phyloP scores from a whole-genome alignment of 2,329 filamentous ascomycete species.

The Orbilia quercus region DNA sequence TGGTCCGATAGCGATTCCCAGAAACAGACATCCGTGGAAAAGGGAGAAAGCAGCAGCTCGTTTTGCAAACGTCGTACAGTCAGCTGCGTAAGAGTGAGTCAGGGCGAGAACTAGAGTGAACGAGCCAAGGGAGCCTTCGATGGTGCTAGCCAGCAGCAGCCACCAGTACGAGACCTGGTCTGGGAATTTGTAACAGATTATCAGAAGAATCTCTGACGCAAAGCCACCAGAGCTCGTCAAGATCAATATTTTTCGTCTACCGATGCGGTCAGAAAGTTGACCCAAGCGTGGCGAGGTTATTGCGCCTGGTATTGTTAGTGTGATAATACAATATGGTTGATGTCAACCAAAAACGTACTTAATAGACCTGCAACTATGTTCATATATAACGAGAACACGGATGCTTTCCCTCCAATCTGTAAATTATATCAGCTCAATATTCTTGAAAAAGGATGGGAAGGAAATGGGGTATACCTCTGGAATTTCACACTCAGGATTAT shows the following conservation, averaged over 20 bases:
- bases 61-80: slow-evolving; percentile 83
- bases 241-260: slow-evolving; percentile 78
- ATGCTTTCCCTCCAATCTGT: slow-evolving; percentile 75
- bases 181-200: slow-evolving; percentile 80
- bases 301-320: slow-evolving; percentile 66
- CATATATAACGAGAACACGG: slow-evolving; percentile 80
- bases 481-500: slow-evolving; percentile 82
- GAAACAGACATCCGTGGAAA: slow-evolving; percentile 88
- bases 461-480: slow-evolving; percentile 68
- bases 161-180: slow-evolving; percentile 79
- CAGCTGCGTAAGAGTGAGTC: slow-evolving; percentile 85
- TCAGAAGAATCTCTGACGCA: slow-evolving; percentile 78
- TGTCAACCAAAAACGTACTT: slow-evolving; percentile 61
- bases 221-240: slow-evolving; percentile 80
- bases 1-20: slow-evolving; percentile 87
- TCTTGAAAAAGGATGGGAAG: neutral
- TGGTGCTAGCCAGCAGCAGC: slow-evolving; percentile 78
- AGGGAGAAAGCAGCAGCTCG: slow-evolving; percentile 87
- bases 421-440: neutral
- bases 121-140: slow-evolving; percentile 87
- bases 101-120: slow-evolving; percentile 85
- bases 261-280: slow-evolving; percentile 85
- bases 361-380: slow-evolving; percentile 79
- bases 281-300: slow-evolving; percentile 85
- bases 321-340: neutral